phyloP scores from a whole-genome alignment of 257 asterid species.

The Echium plantagineum region DNA sequence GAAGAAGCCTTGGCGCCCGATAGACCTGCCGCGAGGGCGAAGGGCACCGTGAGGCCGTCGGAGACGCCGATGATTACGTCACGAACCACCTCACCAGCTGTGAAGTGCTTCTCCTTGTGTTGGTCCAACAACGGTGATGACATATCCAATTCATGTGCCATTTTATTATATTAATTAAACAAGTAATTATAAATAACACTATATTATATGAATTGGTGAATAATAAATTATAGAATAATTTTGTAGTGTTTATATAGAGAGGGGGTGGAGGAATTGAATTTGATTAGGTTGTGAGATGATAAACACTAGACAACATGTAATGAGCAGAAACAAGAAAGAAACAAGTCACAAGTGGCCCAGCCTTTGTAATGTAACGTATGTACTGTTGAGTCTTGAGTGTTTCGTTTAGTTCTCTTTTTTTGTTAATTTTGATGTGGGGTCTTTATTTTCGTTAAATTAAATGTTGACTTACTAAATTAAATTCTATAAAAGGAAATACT shows the following conservation, averaged over 20 bases:
- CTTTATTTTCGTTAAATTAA: too few species aligned
- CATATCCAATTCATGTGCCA: conserved; percentile 36
- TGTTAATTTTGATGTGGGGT: neutral
- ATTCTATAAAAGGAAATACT: too few species aligned
- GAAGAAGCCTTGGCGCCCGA: conserved; percentile 94
- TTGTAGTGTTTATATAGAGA: too few species aligned
- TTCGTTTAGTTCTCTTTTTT: neutral
- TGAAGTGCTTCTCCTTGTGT: conserved; percentile 83
- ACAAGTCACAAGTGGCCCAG: neutral
- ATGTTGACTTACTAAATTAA: too few species aligned
- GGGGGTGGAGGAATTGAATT: neutral
- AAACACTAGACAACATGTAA: neutral
- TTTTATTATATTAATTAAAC: neutral
- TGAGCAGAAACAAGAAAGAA: neutral
- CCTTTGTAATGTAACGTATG: neutral
- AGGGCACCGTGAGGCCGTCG: conserved; percentile 90
- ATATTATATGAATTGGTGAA: neutral
- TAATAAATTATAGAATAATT: neutral
- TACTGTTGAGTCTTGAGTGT: too few species aligned
- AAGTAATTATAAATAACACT: neutral
- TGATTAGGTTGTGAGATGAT: neutral
- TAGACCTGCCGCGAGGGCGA: conserved; percentile 91
- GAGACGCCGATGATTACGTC: conserved; percentile 91
- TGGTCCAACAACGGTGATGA: conserved; percentile 27
- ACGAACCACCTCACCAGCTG: conserved; percentile 83